Evolutionary conservation across 345 rosid species (phyloP).

Genomic region (Cardiospermum halicacabum): DNA sequence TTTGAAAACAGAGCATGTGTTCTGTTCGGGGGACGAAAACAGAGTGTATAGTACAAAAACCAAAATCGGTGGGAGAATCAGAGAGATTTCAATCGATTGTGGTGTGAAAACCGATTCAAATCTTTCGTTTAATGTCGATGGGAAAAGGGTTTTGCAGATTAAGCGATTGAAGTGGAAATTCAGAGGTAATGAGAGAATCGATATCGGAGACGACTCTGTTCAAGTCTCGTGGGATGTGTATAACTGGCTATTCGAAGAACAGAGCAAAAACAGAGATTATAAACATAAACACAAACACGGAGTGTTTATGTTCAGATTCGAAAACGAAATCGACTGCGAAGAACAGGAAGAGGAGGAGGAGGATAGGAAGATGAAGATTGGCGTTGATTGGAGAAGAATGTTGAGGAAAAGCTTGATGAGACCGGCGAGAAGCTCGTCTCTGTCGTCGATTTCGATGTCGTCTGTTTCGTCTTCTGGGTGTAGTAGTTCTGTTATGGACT

Average conservation of each 20-base stretch:
- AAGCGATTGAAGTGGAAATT: conserved; percentile 91
- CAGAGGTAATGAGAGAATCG: conserved; percentile 78
- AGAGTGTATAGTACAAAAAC: conserved; percentile 60
- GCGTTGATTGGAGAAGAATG: conserved; percentile 61
- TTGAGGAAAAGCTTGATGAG: conserved; percentile 66
- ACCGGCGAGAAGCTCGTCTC: conserved; percentile 64
- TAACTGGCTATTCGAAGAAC: conserved; percentile 71
- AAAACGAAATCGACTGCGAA: conserved; percentile 33
- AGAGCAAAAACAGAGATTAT: conserved; percentile 10
- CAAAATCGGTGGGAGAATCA: conserved; percentile 62
- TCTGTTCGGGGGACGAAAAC: conserved; percentile 58
- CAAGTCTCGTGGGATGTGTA: conserved; percentile 96
- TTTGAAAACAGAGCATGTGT: conserved; percentile 75
- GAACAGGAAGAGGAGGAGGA: conserved; percentile 20
- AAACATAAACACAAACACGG: conserved; percentile 40
- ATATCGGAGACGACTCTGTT: conserved; percentile 60
- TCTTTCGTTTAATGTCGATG: conserved; percentile 58
- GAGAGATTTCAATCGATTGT: conserved; percentile 71
- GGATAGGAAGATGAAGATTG: conserved; percentile 31
- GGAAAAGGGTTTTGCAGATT: conserved; percentile 51
- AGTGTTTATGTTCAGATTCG: conserved; percentile 85
- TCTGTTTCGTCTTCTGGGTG: conserved; percentile 82
- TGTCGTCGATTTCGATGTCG: conserved; percentile 79
- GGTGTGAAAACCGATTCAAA: conserved; percentile 50
- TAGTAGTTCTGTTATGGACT: conserved; percentile 85